These are phyloP conservation scores for Starmera quercuum DNA, from an alignment of 805 yeast species.

Conservation along the genomic window DNA sequence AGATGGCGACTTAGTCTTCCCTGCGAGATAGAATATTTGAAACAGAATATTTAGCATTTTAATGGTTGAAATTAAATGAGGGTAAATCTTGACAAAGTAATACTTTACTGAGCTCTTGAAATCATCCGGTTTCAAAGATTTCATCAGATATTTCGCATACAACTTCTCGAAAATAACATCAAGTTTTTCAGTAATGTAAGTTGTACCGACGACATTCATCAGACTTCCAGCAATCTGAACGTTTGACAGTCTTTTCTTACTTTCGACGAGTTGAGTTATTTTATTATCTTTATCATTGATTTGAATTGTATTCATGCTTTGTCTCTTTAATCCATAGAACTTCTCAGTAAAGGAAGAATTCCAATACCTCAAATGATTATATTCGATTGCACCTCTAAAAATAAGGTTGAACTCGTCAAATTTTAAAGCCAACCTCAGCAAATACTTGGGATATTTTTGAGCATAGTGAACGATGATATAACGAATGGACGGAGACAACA, in stretches of 20 bases:
- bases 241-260: constrained; percentile 41
- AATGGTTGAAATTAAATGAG: constrained; percentile 40
- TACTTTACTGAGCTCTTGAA: constrained; percentile 23
- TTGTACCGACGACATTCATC: constrained; percentile 52
- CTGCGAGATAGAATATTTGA: constrained; percentile 60
- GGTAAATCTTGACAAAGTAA: constrained; percentile 53
- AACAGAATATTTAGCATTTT: constrained; percentile 46
- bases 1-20: constrained; percentile 55
- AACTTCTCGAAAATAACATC: constrained; percentile 56
- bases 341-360: constrained; percentile 86
- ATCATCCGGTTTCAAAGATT: constrained; percentile 26
- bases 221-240: constrained; percentile 50
- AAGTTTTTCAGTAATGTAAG: constrained; percentile 64
- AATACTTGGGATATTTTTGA: constrained; percentile 62
- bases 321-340: constrained; percentile 80
- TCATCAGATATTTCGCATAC: constrained; percentile 50
- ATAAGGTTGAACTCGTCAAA: constrained; percentile 72
- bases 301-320: constrained; percentile 23
- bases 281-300: constrained; percentile 21
- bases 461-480: constrained; percentile 79
- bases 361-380: constrained; percentile 61
- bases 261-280: constrained; percentile 35
- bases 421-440: constrained; percentile 51
- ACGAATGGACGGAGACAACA: constrained; percentile 76
- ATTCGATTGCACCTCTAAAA: constrained; percentile 60